Evolutionary conservation across 139 green algal species (phyloP).

Genomic region (Bryopsis sp.): DNA sequence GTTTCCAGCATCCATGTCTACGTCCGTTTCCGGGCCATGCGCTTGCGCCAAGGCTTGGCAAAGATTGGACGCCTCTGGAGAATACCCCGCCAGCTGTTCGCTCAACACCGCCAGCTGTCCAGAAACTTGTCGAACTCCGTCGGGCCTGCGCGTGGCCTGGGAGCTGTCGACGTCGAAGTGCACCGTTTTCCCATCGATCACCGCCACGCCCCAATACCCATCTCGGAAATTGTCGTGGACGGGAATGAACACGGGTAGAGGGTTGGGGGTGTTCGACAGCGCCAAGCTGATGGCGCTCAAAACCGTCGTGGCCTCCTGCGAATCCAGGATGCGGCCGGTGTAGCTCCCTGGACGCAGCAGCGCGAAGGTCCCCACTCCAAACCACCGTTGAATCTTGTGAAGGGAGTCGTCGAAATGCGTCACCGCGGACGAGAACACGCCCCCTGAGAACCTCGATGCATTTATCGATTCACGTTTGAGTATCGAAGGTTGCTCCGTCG

Average conservation of each 20-base stretch:
- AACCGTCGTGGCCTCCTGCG: constrained; percentile 48
- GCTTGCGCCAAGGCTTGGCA: constrained; percentile 7
- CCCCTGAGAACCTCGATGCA: neutral
- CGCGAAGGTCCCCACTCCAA: constrained; percentile 48
- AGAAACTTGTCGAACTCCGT: neutral
- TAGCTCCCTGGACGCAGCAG: constrained; percentile 56
- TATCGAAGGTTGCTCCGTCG: neutral
- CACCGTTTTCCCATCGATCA: constrained; percentile 19
- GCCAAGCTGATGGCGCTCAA: constrained; percentile 42
- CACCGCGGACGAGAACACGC: neutral
- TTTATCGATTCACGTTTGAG: neutral
- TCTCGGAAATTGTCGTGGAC: constrained; percentile 66
- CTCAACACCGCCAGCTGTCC: constrained; percentile 1
- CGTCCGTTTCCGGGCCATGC: neutral
- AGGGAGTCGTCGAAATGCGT: neutral
- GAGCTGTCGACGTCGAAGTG: constrained; percentile 21
- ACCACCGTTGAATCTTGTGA: constrained; percentile 69
- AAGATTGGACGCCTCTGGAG: neutral
- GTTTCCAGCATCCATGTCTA: too few relatives aligned
- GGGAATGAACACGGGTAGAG: constrained; percentile 58
- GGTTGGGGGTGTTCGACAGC: constrained; percentile 25
- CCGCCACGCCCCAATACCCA: constrained; percentile 47
- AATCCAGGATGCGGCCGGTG: constrained; percentile 52
- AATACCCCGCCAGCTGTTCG: neutral
- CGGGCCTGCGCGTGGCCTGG: neutral